phyloP scores from a whole-genome alignment of 148 eudicot genomes.

The Chenopodium album region DNA sequence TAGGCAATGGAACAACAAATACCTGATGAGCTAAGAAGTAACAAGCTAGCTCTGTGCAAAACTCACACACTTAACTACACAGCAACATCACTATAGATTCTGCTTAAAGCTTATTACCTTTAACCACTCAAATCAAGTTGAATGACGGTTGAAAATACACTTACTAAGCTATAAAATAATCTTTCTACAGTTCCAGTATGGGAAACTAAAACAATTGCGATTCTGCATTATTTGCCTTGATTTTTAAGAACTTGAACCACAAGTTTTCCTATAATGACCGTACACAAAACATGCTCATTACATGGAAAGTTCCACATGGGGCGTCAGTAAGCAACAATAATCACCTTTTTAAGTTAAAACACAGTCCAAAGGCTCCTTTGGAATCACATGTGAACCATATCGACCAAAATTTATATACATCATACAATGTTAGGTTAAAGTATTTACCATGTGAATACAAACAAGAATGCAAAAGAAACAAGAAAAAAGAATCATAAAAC shows the following conservation, averaged over 20 bases:
- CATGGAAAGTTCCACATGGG: background rate
- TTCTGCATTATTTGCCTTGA: background rate
- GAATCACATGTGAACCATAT: background rate
- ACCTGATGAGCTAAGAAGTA: no score
- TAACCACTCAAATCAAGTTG: background rate
- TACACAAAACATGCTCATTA: background rate
- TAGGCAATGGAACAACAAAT: no score
- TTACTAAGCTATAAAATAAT: background rate
- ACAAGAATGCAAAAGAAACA: background rate
- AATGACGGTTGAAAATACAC: background rate
- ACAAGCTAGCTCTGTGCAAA: no score
- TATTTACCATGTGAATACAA: background rate
- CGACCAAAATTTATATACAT: background rate
- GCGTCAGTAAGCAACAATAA: background rate
- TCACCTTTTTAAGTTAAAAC: background rate
- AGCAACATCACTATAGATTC: background rate
- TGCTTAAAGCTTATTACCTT: background rate
- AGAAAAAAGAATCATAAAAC: slow-evolving; percentile 16
- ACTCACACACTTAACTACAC: background rate
- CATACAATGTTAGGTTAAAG: background rate
- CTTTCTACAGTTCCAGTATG: background rate
- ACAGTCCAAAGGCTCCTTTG: background rate
- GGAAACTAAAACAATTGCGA: background rate
- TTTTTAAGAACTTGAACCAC: background rate
- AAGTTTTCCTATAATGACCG: background rate